These are phyloP conservation scores for Solanum appendiculatum DNA, from an alignment of 257 asterid genomes.

Conservation along the genomic window DNA sequence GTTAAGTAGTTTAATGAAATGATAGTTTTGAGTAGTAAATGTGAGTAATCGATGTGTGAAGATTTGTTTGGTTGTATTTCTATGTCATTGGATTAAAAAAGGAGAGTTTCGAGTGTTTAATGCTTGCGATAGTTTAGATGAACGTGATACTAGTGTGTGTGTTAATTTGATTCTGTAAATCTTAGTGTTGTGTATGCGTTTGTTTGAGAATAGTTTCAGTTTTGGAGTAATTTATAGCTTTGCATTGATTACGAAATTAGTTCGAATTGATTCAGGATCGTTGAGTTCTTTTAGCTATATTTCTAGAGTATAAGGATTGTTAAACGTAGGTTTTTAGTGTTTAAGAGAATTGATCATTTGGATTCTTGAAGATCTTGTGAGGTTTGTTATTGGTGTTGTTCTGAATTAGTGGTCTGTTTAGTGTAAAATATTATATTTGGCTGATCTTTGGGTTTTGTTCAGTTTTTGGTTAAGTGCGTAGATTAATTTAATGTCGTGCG, in stretches of 20 bases:
- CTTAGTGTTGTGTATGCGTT: no score
- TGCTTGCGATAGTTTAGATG: not conserved
- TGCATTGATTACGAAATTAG: no score
- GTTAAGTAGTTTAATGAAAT: not conserved
- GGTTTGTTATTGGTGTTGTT: not conserved
- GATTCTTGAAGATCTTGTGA: not conserved
- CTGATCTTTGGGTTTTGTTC: not conserved
- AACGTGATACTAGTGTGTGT: not conserved
- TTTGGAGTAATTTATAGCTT: no score
- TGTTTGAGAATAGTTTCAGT: not conserved
- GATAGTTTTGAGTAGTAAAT: not conserved
- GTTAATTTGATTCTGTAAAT: not conserved
- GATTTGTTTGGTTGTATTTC: not conserved
- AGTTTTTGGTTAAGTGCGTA: not conserved
- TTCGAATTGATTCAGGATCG: not conserved
- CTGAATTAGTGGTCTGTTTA: not conserved
- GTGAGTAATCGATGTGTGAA: not conserved
- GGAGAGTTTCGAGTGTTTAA: conserved; percentile 4
- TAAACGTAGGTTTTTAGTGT: not conserved
- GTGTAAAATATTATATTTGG: not conserved
- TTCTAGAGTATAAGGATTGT: not conserved
- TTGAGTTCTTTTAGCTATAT: not conserved
- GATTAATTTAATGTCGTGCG: not conserved
- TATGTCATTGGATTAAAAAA: conserved; percentile 7
- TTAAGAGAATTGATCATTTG: not conserved